phyloP scores from a whole-genome alignment of 805 yeast species.

The Metschnikowia cerradonensis region DNA sequence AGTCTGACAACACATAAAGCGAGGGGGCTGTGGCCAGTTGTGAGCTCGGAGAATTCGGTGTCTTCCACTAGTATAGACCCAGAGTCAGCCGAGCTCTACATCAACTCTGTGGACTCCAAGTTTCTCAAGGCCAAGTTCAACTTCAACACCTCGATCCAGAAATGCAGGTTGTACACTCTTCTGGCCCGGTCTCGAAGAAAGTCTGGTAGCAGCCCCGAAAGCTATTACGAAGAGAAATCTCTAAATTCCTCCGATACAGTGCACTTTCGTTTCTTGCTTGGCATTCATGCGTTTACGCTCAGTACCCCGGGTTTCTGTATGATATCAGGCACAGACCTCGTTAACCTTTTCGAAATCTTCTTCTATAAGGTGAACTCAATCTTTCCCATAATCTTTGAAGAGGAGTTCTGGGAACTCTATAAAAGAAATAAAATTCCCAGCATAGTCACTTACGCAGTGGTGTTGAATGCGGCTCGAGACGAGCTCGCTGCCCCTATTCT shows the following conservation, averaged over 20 bases:
- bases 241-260: slow-evolving; percentile 8
- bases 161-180: slow-evolving; percentile 1
- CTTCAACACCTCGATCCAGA: slow-evolving; percentile 15
- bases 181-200: background rate
- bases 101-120: slow-evolving; percentile 11
- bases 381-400: slow-evolving; percentile 40
- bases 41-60: slow-evolving; percentile 1
- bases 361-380: slow-evolving; percentile 37
- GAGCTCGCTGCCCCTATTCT: slow-evolving; percentile 22
- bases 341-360: slow-evolving; percentile 31
- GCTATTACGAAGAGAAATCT: background rate
- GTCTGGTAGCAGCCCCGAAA: background rate
- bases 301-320: slow-evolving; percentile 17
- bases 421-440: slow-evolving; percentile 35
- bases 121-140: slow-evolving; percentile 13
- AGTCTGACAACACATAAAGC: background rate
- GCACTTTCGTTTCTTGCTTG: slow-evolving; percentile 13
- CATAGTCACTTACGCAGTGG: slow-evolving; percentile 38
- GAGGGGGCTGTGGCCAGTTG: background rate
- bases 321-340: slow-evolving; percentile 11
- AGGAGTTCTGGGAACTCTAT: slow-evolving; percentile 34
- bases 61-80: background rate
- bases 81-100: background rate
- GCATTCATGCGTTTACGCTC: slow-evolving; percentile 17
- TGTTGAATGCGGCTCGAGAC: slow-evolving; percentile 41